Base-by-base conservation (phyloP, 768 basidiomycete species). In the Rhizopogon rudus region DNA sequence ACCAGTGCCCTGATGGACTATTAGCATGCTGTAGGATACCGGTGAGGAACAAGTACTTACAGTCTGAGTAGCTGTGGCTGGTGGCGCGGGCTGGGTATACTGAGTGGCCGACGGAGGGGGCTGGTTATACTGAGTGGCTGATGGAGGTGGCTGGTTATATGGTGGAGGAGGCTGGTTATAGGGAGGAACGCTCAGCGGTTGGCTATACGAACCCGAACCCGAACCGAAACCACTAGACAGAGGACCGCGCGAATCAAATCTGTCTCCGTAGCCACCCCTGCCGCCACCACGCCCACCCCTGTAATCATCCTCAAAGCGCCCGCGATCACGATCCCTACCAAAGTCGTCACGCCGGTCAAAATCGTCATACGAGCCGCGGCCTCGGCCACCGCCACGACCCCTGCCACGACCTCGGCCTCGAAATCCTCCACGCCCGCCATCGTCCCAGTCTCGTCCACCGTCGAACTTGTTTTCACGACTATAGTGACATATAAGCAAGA, bases 391-490 rank as follows among this genome's bases (percentile, higher is more conserved):
- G 8, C 76, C 69, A 35, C 75, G 69, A 20, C 77, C 69, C 33
- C 78, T 68, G 40, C 80, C 72, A 39, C 77, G 69, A 22, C 64
- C 61, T 28, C 73, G 71, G 6, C 80, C 77, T 20, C 78, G 69
- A 35, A 68, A 70, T 33, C 31, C 31, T 20, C 74, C 68, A 28
- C 76, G 64, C 33, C 67, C 56, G 16, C 66, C 62, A 31, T 71
- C 67, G 44, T 84, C 81, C 74, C 80, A 80, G 16, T 81, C 79
- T 41, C 79, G 73, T 22, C 73, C 69, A 3, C 66, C 68, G 4
- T 74, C 76, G 56, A 71, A 74, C 53, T 61, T 66, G 22, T 66
- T 53, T 50, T 71, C 71, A 44, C 69, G 66, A 14, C 69, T 71
- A 20, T 40, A 3, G 2, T 13, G 8, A 20, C 20, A 56, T 33